Conservation (phyloP, 2,329 filamentous ascomycete species). For the Gremmenia infestans region DNA sequence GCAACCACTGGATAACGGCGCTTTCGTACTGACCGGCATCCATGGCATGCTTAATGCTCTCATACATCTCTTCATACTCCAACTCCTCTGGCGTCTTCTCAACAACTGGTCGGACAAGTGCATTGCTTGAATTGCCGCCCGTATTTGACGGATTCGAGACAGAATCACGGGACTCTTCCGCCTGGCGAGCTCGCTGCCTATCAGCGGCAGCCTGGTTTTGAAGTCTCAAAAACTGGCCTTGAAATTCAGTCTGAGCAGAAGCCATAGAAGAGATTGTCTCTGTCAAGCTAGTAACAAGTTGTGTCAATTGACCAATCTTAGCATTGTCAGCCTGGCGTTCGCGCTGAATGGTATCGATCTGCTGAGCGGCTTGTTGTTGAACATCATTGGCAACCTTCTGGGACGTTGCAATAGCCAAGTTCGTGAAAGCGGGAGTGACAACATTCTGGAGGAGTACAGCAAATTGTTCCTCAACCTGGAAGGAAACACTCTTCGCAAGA, state of each 20-base stretch:
- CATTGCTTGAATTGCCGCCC: neutral
- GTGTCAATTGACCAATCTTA: conserved; percentile 70
- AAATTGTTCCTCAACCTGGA: conserved; percentile 67
- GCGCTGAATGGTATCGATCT: conserved; percentile 26
- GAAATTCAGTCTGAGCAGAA: conserved; percentile 61
- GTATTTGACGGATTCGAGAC: neutral
- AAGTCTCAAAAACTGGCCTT: conserved; percentile 57
- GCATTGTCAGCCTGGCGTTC: conserved; percentile 34
- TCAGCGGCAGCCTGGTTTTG: conserved; percentile 46
- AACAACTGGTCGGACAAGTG: conserved; percentile 30
- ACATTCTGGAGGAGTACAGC: conserved; percentile 54
- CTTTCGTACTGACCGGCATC: conserved; percentile 55
- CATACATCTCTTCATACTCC: conserved; percentile 52
- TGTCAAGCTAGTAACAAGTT: conserved; percentile 60
- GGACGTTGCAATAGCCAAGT: conserved; percentile 59
- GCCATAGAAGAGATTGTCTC: conserved; percentile 68
- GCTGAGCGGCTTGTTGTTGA: conserved; percentile 48
- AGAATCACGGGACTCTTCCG: conserved; percentile 8
- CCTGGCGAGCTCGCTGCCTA: conserved; percentile 19
- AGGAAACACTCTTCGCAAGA: conserved; percentile 60
- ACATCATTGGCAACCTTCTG: conserved; percentile 65
- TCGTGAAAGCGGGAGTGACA: conserved; percentile 62
- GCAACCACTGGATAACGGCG: conserved; percentile 62
- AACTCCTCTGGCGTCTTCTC: conserved; percentile 42
- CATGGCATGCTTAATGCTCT: conserved; percentile 58